Base-by-base conservation (phyloP, 2,329 filamentous ascomycete species). In the Aureobasidium sp. region DNA sequence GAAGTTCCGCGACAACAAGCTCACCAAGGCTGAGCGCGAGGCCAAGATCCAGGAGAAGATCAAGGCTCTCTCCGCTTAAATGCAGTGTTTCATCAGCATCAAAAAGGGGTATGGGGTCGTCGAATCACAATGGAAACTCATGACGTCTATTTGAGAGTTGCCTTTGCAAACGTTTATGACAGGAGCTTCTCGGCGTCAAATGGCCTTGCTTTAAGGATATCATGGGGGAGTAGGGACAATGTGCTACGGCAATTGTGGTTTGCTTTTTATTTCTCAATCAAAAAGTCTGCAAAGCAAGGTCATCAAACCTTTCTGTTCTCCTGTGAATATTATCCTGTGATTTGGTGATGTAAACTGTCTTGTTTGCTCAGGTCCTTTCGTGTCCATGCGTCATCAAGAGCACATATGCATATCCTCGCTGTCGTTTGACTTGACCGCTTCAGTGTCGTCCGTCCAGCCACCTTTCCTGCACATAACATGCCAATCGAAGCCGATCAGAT, bases 31-130 rank as follows among this genome's bases (percentile, higher is more conserved):
- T 62, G 82, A 97, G 89, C 91, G 87, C 82, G 80, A 88, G 77
- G 83, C 87, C 79, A 85, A 87, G 70, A 85, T 99, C 79, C 85
- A 95, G 87, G 85, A 87, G 77, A 95, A 89, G 85, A 99, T 99
- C 82, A 86, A 88, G 76, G 84, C 88, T 80, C 83, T 96, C 74
- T 41, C 55, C 34, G 55, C 62, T 44, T 63, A 63, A 63, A 57
- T 53, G 62, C 41, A 53, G 22, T 55, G n/a, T 31, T 36, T 8
- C 14, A 48, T 31, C 41, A 62, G 41, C 49, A 62, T 62, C 60
- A 62, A 62, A 62, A 62, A 62, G 51, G 49, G 49, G 57, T 61
- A 52, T 52, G 57, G 45, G 57, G 47, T 61, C 56, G 47, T 51
- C 34, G 34, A 58, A 25, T 37, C 22, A 37, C 42, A 31, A 45